phyloP scores from a whole-genome alignment of 108 stramenopile species.

The Pseudonitzschia multistriata region DNA sequence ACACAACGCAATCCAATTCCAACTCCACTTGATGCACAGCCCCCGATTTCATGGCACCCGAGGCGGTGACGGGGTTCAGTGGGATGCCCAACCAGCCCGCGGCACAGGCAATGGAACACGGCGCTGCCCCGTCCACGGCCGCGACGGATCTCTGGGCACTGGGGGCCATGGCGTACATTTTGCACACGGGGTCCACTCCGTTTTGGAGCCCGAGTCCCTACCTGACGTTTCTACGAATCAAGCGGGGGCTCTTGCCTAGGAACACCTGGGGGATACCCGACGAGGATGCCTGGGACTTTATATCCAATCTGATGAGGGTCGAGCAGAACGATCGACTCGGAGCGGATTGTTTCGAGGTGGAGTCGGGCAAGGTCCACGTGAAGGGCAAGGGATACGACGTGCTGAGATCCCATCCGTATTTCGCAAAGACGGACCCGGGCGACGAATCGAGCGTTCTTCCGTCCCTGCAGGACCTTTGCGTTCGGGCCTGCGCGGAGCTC shows the following conservation, averaged over 20 bases:
- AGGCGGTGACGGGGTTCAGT: slow-evolving; percentile 77
- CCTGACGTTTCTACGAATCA: slow-evolving; percentile 84
- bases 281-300: slow-evolving; percentile 81
- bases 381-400: slow-evolving; percentile 28
- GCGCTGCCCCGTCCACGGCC: slow-evolving; percentile 42
- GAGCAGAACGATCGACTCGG: slow-evolving; percentile 71
- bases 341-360: slow-evolving; percentile 60
- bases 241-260: slow-evolving; percentile 46
- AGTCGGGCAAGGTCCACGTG: slow-evolving; percentile 16
- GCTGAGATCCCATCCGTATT: slow-evolving; percentile 30
- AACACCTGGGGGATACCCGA: slow-evolving; percentile 57
- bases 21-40: no score
- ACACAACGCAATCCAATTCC: no score
- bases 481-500: slow-evolving; percentile 72
- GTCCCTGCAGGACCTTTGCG: slow-evolving; percentile 70
- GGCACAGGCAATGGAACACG: slow-evolving; percentile 3
- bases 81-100: slow-evolving; percentile 29
- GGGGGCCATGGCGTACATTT: slow-evolving; percentile 72
- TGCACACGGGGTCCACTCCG: slow-evolving; percentile 73
- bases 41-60: slow-evolving; percentile 98
- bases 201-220: slow-evolving; percentile 87
- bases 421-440: slow-evolving; percentile 9
- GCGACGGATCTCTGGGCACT: slow-evolving; percentile 84
- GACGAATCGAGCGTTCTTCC: slow-evolving; percentile 54
- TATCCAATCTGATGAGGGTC: slow-evolving; percentile 54